A percentile compares a stretch with the other conserved stretches of the same genome.
phyloP scores from a whole-genome alignment of 768 basidiomycete genomes.

The Tylopilus sp. region DNA sequence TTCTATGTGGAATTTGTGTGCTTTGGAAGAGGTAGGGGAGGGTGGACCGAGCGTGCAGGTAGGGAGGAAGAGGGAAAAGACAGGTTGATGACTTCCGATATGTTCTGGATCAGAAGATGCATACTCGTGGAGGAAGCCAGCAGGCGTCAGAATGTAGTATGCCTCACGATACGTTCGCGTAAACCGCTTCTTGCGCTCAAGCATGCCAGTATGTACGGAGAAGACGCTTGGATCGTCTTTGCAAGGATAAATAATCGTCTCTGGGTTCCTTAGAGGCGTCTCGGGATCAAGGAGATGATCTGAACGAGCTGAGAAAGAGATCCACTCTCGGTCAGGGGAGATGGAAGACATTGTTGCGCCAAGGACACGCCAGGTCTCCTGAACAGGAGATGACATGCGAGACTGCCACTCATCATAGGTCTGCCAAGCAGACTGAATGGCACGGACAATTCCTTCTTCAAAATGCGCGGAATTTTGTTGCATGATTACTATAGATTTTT shows the following conservation, averaged over 20 bases:
- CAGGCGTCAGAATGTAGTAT: slow-evolving; percentile 91
- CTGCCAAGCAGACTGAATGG: slow-evolving; percentile 94
- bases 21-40: slow-evolving; percentile 56
- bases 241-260: slow-evolving; percentile 77
- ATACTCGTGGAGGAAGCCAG: slow-evolving; percentile 96
- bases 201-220: slow-evolving; percentile 82
- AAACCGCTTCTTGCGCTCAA: slow-evolving; percentile 96
- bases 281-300: slow-evolving; percentile 97
- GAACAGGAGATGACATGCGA: slow-evolving; percentile 69
- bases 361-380: slow-evolving; percentile 71
- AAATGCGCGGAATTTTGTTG: slow-evolving; percentile 97
- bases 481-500: slow-evolving; percentile 97
- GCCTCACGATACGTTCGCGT: slow-evolving; percentile 81
- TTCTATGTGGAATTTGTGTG: slow-evolving; percentile 98
- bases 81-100: slow-evolving; percentile 50
- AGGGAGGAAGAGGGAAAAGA: slow-evolving; percentile 89
- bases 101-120: slow-evolving; percentile 66
- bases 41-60: slow-evolving; percentile 95
- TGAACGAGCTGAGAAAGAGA: slow-evolving; percentile 86
- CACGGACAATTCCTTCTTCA: slow-evolving; percentile 92
- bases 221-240: slow-evolving; percentile 87
- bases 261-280: slow-evolving; percentile 83
- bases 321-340: slow-evolving; percentile 90
- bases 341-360: slow-evolving; percentile 74
- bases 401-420: slow-evolving; percentile 95